Evolutionary conservation across 495 filamentous ascomycete genomes (phyloP), one percentile per base, ranked within the genome.

Genomic region (Xylaria palmicola): DNA sequence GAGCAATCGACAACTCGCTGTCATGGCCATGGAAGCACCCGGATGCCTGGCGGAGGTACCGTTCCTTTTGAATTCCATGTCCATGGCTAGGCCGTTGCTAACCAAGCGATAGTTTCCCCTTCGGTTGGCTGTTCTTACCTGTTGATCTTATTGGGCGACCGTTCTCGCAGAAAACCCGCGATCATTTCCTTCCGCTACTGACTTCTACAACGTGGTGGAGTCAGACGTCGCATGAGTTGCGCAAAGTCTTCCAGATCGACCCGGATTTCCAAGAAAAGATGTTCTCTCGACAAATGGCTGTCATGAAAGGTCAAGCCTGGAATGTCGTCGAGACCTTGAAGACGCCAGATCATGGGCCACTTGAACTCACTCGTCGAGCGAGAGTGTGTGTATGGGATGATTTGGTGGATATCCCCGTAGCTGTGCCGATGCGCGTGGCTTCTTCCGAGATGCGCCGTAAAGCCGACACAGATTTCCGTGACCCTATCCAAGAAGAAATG

Each of bases 1-100:
- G 94, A 24, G 94, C 94, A 56, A 98, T 98, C 65, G 94, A 98
- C 72, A 98, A 98, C 72, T 97, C 92, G 65, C 69, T 98, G 54
- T 98, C 94, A 7, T 98, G 95, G 91, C 94, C 94, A 9, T 98
- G 94, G 94, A 98, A 98, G 73, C 94, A 98, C 66, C 94, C 94
- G 1, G 94, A 98, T 79, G 93, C 94, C 32, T 87, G 85, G 85
- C 75, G 85, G 64, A 81, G 79, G 79, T 81, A 63, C 66, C 44
- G 12, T 49, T 12, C 39, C 40, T 17, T 26, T 47, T 24, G 6
- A 32, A 13, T 7, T 17, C 15, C 1, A 9, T 22, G 24, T 34
- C 3, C 48, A 22, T 39, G 20, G 50, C n/a, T n/a, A 27, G 30
- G 32, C 9, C 53, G 45, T n/a, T 60, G 50, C 68, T 73, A 10